These are phyloP conservation scores for Eremothecium coryli DNA, from an alignment of 1,139 yeast genomes.

Conservation along the genomic window DNA sequence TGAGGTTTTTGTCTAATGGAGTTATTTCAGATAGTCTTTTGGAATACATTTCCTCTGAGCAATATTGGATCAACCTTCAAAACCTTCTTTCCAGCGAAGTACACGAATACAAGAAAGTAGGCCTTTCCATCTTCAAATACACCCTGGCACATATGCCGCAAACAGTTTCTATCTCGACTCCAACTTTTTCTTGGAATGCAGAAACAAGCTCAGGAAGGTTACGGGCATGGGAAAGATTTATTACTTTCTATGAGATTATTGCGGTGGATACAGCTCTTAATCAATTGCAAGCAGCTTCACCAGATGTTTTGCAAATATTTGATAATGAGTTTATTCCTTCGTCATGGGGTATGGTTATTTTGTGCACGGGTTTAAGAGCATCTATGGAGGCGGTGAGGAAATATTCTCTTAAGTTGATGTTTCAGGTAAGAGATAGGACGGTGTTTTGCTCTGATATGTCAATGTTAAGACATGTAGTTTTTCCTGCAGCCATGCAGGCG, in stretches of 20 bases:
- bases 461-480: conserved; percentile 40
- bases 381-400: conserved; percentile 73
- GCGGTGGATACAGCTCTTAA: conserved; percentile 82
- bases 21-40: conserved; percentile 30
- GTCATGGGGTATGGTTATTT: conserved; percentile 61
- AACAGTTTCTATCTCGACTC: conserved; percentile 34
- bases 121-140: conserved; percentile 57
- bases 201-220: conserved; percentile 30
- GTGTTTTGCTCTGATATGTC: conserved; percentile 40
- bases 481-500: conserved; percentile 61
- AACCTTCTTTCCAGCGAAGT: conserved; percentile 45
- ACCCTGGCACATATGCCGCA: conserved; percentile 38
- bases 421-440: conserved; percentile 42
- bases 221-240: conserved; percentile 61
- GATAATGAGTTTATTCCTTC: conserved; percentile 49
- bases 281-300: conserved; percentile 71
- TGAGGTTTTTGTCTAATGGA: conserved; percentile 38
- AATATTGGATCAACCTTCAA: conserved; percentile 57
- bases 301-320: conserved; percentile 52
- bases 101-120: conserved; percentile 65
- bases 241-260: conserved; percentile 68
- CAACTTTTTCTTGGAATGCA: conserved; percentile 42
- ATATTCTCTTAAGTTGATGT: conserved; percentile 49
- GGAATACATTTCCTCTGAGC: conserved; percentile 30
- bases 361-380: conserved; percentile 70